phyloP scores from a whole-genome alignment of 2,329 filamentous ascomycete species.

The Dothideomycetes sp. region DNA sequence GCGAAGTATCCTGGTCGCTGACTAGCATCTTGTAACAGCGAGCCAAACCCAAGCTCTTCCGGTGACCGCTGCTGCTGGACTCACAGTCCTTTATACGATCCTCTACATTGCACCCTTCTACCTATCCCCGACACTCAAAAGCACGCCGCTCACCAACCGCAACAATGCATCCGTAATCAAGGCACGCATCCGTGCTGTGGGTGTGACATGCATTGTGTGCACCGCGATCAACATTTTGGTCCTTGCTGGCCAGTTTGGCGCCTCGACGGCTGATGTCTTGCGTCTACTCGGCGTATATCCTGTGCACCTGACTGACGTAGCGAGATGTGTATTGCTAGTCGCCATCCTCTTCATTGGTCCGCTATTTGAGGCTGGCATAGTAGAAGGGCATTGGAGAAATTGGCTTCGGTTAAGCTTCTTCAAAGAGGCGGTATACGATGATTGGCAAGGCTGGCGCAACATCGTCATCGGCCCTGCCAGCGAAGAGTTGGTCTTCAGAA shows the following conservation, averaged over 20 bases:
- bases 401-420: conserved; percentile 47
- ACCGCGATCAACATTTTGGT: conserved; percentile 56
- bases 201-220: conserved; percentile 60
- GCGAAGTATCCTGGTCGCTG: background rate
- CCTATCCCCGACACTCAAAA: conserved; percentile 65
- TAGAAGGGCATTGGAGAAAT: conserved; percentile 57
- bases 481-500: conserved; percentile 90
- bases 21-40: background rate
- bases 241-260: conserved; percentile 43
- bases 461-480: conserved; percentile 75
- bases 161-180: conserved; percentile 86
- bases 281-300: conserved; percentile 77
- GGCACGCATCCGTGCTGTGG: conserved; percentile 71
- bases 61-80: conserved; percentile 1
- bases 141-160: conserved; percentile 66
- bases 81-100: conserved; percentile 60
- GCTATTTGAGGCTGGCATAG: conserved; percentile 66
- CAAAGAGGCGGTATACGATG: conserved; percentile 49
- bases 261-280: conserved; percentile 43
- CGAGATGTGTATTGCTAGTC: conserved; percentile 58
- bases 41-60: background rate
- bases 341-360: conserved; percentile 72
- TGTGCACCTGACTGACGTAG: conserved; percentile 51
- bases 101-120: conserved; percentile 90
- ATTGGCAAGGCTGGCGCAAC: conserved; percentile 80